Percentiles rank a stretch among this genome's conserved stretches.
phyloP scores from a whole-genome alignment of 768 basidiomycete genomes.

The Pisolithus orientalis region DNA sequence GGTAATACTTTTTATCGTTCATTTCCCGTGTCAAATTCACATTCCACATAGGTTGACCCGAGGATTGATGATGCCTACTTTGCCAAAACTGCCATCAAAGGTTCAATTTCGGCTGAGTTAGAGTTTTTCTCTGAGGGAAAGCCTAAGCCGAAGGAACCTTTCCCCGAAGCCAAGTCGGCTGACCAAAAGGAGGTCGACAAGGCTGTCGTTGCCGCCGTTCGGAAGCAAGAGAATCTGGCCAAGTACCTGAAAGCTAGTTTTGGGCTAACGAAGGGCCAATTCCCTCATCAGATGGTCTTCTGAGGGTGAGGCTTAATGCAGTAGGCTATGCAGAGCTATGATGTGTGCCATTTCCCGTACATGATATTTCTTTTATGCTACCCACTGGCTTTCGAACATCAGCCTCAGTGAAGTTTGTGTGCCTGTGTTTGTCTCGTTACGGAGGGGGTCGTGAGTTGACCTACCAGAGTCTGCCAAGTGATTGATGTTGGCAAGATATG shows the following conservation, averaged over 20 bases:
- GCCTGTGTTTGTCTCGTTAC: too few species aligned
- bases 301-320: slow-evolving; percentile 33
- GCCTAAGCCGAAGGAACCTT: slow-evolving; percentile 81
- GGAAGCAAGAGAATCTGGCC: slow-evolving; percentile 83
- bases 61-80: slow-evolving; percentile 96
- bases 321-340: slow-evolving; percentile 20
- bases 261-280: slow-evolving; percentile 95
- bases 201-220: slow-evolving; percentile 74
- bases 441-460: too few species aligned
- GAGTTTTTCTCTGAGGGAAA: slow-evolving; percentile 97
- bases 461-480: too few species aligned
- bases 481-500: slow-evolving; percentile 22
- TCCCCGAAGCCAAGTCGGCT: slow-evolving; percentile 80
- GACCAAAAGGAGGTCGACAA: slow-evolving; percentile 90
- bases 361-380: not conserved
- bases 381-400: too few species aligned
- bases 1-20: slow-evolving; percentile 39
- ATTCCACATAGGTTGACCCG: slow-evolving; percentile 58
- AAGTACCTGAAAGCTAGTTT: slow-evolving; percentile 93
- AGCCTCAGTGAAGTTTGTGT: too few species aligned
- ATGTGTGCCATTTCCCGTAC: slow-evolving; percentile 7
- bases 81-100: slow-evolving; percentile 67
- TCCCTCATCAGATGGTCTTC: slow-evolving; percentile 91
- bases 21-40: not conserved
- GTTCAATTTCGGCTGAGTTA: slow-evolving; percentile 78